Percentiles rank a stretch among this genome's conserved stretches.
Evolutionary conservation across 306 rosid species (phyloP).

Genomic region (Purshia tridentata): DNA sequence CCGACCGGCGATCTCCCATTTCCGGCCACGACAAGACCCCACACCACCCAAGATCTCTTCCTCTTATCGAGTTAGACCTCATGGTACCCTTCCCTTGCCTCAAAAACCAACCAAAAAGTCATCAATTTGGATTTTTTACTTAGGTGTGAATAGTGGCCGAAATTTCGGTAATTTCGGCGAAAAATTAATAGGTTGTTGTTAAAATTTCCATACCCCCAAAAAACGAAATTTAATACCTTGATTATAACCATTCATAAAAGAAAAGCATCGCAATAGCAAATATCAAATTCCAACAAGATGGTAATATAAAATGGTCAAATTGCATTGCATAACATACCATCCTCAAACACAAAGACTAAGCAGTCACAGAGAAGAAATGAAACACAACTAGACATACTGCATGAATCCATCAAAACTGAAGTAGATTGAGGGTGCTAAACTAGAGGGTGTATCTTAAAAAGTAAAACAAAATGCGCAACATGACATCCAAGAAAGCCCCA

Average conservation of each 20-base stretch:
- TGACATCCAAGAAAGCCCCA: slow-evolving; percentile 12
- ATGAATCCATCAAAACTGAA: slow-evolving; percentile 29
- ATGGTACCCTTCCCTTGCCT: too few relatives aligned
- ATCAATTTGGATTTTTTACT: too few relatives aligned
- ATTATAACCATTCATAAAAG: not conserved
- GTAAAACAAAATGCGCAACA: slow-evolving; percentile 26
- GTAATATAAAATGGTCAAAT: not conserved
- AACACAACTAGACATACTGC: slow-evolving; percentile 18
- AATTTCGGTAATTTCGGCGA: too few relatives aligned
- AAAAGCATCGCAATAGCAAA: not conserved
- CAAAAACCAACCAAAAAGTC: too few relatives aligned
- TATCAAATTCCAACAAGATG: not conserved
- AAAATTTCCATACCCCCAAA: too few relatives aligned
- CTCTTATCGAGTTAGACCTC: too few relatives aligned
- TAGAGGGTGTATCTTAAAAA: slow-evolving; percentile 11
- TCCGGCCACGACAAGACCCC: too few relatives aligned
- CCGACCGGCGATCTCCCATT: too few relatives aligned
- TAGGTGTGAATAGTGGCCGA: too few relatives aligned
- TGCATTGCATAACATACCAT: slow-evolving; percentile 13
- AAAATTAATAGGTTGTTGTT: too few relatives aligned
- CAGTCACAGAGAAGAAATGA: not conserved
- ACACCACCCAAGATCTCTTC: too few relatives aligned
- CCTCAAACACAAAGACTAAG: slow-evolving; percentile 19
- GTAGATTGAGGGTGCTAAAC: slow-evolving; percentile 20
- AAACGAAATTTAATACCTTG: too few relatives aligned